Percentiles rank a stretch among this genome's conserved stretches.
Conservation (phyloP, 2,329 filamentous ascomycete species). For the Ascocoryne sarcoides region DNA sequence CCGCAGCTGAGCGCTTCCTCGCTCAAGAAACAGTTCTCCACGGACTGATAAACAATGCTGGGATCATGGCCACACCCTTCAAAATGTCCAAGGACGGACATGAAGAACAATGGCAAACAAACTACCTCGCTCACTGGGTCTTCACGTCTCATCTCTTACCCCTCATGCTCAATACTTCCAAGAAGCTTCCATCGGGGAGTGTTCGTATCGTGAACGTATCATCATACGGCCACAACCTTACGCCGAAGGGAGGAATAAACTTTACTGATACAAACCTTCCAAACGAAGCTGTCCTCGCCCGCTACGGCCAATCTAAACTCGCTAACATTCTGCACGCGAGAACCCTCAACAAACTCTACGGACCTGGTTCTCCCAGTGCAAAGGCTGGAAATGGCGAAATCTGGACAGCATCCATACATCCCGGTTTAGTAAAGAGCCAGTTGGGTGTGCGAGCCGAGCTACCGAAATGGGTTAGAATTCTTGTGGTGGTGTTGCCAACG, state of each 20-base stretch:
- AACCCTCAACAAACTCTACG: conserved; percentile 30
- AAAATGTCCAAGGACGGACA: conserved; percentile 32
- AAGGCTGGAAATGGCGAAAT: conserved; percentile 30
- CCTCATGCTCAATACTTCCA: conserved; percentile 14
- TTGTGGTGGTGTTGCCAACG: not conserved
- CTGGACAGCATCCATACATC: conserved; percentile 32
- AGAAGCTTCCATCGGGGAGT: conserved; percentile 13
- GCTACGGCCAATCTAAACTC: conserved; percentile 40
- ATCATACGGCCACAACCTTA: conserved; percentile 16
- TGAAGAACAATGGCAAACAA: conserved; percentile 28
- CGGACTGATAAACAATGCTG: conserved; percentile 33
- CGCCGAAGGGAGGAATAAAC: conserved; percentile 17
- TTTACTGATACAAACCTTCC: conserved; percentile 21
- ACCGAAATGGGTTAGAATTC: not conserved
- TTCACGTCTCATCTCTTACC: conserved; percentile 17
- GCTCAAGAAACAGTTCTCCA: conserved; percentile 25
- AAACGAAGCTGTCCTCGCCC: conserved; percentile 29
- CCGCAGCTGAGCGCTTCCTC: conserved; percentile 17
- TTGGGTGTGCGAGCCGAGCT: conserved; percentile 11
- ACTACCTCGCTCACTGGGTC: conserved; percentile 27
- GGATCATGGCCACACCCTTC: conserved; percentile 32
- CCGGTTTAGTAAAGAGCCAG: conserved; percentile 31
- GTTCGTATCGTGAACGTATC: conserved; percentile 19
- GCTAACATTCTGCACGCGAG: conserved; percentile 36
- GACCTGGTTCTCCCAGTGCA: conserved; percentile 25